Evolutionary conservation across 257 asterid species (phyloP), one percentile per base, ranked within the genome.

Genomic region (Thymus quinquecostatus): DNA sequence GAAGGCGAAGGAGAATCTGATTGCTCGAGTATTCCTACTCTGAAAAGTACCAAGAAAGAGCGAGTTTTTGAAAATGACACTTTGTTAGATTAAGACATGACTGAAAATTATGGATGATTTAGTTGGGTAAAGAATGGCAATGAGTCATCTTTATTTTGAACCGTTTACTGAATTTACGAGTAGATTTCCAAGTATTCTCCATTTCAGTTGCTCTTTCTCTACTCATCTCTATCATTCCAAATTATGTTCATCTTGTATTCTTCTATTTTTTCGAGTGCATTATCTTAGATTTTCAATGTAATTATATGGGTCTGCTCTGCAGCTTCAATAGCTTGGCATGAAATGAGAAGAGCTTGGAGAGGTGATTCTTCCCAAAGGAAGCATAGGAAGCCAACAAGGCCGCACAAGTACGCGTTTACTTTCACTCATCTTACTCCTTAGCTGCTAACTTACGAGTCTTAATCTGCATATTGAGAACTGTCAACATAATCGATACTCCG

Each of bases 311-410:
- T 30, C 7, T 40, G 38, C 36, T 66, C 0, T 72, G 75, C 82
- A 78, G 82, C 82, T 0, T 66, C 75, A n/a, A 2, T 67, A 67
- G 82, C 82, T 13, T 78, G 82, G 82, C 78, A 78, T 36, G 82
- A 78, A 55, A 72, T 78, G 82, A 72, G 82, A 72, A 72, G 82
- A 61, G 75, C 78, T 45, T 78, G 82, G 82, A 72, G 77, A 67
- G 75, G 81, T 14, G 75, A 78, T 60, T 71, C 63, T 44, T 53
- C 75, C 50, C 63, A 60, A 28, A 67, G 34, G 45, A 53, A 48
- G 70, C 49, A 66, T 34, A 49, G 44, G 59, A 72, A 77, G 77
- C 72, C 81, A 43, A 32, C 38, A 34, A 76, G 72, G 77, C 21
- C 21, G 21, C 66, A 62, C 32, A n/a, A 7, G 67, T 56, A 62